Base-by-base conservation (phyloP, 257 asterid species). In the Thymus mandschuricus region DNA sequence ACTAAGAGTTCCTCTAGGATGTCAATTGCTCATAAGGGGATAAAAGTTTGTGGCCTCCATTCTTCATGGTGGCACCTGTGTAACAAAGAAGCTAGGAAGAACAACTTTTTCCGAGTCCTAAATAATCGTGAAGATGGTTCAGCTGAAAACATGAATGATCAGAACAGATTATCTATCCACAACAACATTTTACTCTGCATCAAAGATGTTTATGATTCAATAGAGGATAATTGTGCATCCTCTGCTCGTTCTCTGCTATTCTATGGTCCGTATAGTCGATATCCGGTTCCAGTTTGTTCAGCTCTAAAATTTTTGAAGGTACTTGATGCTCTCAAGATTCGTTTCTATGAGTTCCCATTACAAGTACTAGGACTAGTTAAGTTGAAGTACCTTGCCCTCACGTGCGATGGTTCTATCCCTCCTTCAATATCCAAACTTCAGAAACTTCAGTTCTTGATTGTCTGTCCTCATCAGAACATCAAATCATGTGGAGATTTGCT, bases 381-480 rank as follows among this genome's bases (percentile, higher is more conserved):
- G 61, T 61, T 71, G 3, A 34, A 35, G 15, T 71, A 71, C 75
- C 52, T 71, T 27, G 52, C 75, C 34, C 61, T 71, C 40, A 60
- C 69, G 1, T 71, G 33, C 8, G 57, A 60, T 13, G 41, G 68
- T n/a, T 30, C 21, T 8, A 27, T 70, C 45, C 75, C 75, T 70
- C 50, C 50, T 33, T 70, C 75, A 29, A 31, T 70, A 13, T 71
- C 75, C 28, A 71, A 60, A 49, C 68, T 71, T 34, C 2, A 11
- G n/a, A 60, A 38, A 15, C 69, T 71, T 38, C 33, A 60, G 45
- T 71, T 45, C 68, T 60, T 71, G 43, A 60, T 48, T 5, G 31
- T 71, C 2, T 44, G 11, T 35, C 75, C 61, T 27, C 69, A 64
- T 11, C 56, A 64, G 56, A 46, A 44, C 43, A 64, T 64, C 12